Conservation (phyloP, 306 rosid species). For the Begonia peltatifolia region DNA sequence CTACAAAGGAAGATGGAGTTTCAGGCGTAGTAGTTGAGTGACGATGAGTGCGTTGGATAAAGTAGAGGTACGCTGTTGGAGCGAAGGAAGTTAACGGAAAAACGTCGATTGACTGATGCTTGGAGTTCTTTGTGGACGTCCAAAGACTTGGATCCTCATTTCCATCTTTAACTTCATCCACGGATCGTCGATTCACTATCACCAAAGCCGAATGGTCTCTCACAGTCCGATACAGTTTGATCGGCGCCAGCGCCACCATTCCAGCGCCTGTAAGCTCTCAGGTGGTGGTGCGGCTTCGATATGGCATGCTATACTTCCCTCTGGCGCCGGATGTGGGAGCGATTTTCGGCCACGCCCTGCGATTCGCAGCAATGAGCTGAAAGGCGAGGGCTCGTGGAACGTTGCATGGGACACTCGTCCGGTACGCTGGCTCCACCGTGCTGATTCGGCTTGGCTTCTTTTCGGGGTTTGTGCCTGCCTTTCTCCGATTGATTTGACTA, state of each 20-base stretch:
- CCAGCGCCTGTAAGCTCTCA: conserved; percentile 36
- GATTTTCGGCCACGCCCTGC: conserved; percentile 16
- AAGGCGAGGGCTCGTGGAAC: conserved; percentile 92
- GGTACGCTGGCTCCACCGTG: conserved; percentile 80
- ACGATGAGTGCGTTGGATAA: conserved; percentile 29
- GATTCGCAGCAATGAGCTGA: conserved; percentile 34
- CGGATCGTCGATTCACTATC: conserved; percentile 31
- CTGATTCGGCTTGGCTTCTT: conserved; percentile 82
- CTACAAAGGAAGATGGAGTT: not conserved
- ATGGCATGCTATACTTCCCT: conserved; percentile 79
- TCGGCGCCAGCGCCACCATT: conserved; percentile 36
- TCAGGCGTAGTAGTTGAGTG: not conserved
- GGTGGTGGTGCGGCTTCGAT: conserved; percentile 49
- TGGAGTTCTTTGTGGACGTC: conserved; percentile 40
- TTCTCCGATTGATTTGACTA: conserved; percentile 33
- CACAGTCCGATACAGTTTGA: conserved; percentile 16
- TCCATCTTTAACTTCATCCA: conserved; percentile 33
- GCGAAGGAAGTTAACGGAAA: conserved; percentile 19
- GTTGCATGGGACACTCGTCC: conserved; percentile 89
- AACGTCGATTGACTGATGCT: conserved; percentile 31
- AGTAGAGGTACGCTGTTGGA: conserved; percentile 6
- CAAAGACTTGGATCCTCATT: conserved; percentile 40
- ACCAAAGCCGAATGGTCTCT: conserved; percentile 6
- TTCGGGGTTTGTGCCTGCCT: conserved; percentile 83
- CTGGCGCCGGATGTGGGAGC: conserved; percentile 9